Evolutionary conservation across 106 monocot species (phyloP), one percentile per base, ranked within the genome.

Genomic region (Phalaenopsis equestris): DNA sequence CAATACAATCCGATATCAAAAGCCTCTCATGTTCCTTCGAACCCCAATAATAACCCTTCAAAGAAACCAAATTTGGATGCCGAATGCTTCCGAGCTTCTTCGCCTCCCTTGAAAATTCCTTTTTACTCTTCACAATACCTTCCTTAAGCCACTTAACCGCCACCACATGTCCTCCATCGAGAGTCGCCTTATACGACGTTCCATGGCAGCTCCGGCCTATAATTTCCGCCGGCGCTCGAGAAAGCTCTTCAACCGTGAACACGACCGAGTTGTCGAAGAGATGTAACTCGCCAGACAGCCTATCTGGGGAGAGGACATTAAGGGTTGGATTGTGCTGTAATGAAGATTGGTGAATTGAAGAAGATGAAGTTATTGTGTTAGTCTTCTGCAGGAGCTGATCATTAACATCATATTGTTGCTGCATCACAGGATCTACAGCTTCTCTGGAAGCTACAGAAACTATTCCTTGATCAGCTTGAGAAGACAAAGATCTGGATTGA

Each of bases 151-250:
- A 92, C 78, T 95, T 92, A 47, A 90, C 92, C 3, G 78, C 84
- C 80, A 95, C 6, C n/a, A 87, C 77, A 79, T 86, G 84, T 17
- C 85, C 90, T 79, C 77, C 84, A 18, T 86, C 88, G 58, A 92
- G 87, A 12, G 84, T 87, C 43, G 95, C 89, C 77, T 90, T 92
- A 87, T 95, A 95, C 5, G 87, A 85, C 1, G 90, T 89, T 6
- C 92, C 92, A 83, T 95, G 95, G 79, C 90, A 92, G 72, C 92
- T 95, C 83, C 95, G 84, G 6, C 95, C 95, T 52, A 92, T 84
- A 72, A 90, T 89, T 78, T 95, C 95, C 5, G 92, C 90, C 36
- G 95, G 95, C 16, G 92, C 90, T n/a, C 81, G 81, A 49, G 95
- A 95, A 56, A 95, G 90, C 46, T 95, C 90, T 49, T 92, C 92